A percentile compares a stretch with the other conserved stretches of the same genome.
These are phyloP conservation scores for Aegilops bicornis DNA, from an alignment of 176 grass and related monocot species.

Conservation along the genomic window DNA sequence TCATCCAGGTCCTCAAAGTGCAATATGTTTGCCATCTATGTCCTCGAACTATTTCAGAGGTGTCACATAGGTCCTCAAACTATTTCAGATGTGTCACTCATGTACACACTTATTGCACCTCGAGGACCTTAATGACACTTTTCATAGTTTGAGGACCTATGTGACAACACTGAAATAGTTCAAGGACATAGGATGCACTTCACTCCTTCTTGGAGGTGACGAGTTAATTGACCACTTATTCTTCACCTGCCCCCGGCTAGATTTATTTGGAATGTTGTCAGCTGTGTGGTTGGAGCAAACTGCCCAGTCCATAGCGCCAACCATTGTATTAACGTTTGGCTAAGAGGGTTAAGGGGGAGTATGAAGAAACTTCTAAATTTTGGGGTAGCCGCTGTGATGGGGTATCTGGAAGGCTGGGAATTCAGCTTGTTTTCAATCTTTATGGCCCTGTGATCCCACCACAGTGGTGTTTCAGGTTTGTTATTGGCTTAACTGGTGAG, in stretches of 20 bases:
- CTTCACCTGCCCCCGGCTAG: neutral
- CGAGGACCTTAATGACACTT: no score
- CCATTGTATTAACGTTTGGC: neutral
- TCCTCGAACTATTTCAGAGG: no score
- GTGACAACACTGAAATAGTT: no score
- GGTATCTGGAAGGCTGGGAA: neutral
- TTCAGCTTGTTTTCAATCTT: neutral
- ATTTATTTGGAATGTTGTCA: neutral
- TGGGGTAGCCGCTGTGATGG: neutral
- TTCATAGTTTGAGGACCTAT: no score
- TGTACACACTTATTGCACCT: no score
- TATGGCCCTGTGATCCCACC: neutral
- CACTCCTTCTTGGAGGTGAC: no score
- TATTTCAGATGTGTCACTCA: no score
- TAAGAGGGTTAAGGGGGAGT: neutral
- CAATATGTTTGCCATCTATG: no score
- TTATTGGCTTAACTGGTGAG: neutral
- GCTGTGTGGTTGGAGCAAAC: neutral
- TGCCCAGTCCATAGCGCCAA: neutral
- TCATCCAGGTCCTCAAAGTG: no score
- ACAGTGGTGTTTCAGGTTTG: neutral
- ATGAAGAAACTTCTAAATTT: neutral
- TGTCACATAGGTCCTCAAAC: no score
- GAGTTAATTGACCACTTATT: neutral
- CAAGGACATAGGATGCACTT: no score